phyloP scores from a whole-genome alignment of 2,329 filamentous ascomycete species.

The Lasiodiplodia sp. region DNA sequence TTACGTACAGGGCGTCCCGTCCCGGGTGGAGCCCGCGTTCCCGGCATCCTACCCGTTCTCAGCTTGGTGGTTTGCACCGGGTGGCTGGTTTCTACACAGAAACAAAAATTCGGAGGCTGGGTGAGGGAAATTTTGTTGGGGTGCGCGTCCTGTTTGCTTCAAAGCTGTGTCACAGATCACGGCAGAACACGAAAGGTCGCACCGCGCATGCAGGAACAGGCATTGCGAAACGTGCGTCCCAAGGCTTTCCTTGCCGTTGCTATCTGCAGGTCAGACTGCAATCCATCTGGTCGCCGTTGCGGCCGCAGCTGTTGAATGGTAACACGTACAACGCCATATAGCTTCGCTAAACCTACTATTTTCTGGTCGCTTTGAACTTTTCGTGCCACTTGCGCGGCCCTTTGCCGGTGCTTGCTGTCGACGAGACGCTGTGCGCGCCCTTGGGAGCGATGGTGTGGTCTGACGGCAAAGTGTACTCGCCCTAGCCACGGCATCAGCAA shows the following conservation, averaged over 20 bases:
- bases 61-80: neutral
- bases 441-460: constrained; percentile 43
- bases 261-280: constrained; percentile 16
- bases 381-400: constrained; percentile 50
- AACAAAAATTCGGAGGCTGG: constrained; percentile 15
- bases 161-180: constrained; percentile 16
- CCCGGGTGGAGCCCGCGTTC: constrained; percentile 1
- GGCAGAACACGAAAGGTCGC: constrained; percentile 19
- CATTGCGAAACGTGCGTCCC: constrained; percentile 24
- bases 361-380: constrained; percentile 37
- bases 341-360: constrained; percentile 15
- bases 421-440: constrained; percentile 29
- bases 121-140: constrained; percentile 17
- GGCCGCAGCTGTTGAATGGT: constrained; percentile 23
- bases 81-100: constrained; percentile 10
- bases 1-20: constrained; percentile 7
- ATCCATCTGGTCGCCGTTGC: constrained; percentile 19
- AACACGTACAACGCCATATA: constrained; percentile 15
- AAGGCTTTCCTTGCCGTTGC: constrained; percentile 22
- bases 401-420: constrained; percentile 34
- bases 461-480: constrained; percentile 42
- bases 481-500: constrained; percentile 27
- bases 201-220: constrained; percentile 27
- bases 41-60: neutral
- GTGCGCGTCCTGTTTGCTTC: constrained; percentile 16